Evolutionary conservation across 306 rosid species (phyloP).

Genomic region (Glycyrrhiza uralensis): DNA sequence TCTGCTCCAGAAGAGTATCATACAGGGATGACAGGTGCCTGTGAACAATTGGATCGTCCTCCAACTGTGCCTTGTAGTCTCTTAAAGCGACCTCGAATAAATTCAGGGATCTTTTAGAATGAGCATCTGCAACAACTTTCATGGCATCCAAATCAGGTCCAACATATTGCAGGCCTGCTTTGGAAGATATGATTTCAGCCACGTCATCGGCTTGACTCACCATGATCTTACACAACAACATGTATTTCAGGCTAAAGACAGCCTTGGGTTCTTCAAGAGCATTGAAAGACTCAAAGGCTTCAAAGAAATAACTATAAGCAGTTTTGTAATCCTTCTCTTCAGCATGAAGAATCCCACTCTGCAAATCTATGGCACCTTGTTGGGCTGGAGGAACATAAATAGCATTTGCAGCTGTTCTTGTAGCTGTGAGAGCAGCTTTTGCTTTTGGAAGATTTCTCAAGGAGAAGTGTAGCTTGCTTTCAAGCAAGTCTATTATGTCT

Average conservation of each 20-base stretch:
- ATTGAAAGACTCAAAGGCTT: slow-evolving; percentile 94
- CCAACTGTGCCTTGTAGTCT: slow-evolving; percentile 81
- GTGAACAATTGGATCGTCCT: slow-evolving; percentile 94
- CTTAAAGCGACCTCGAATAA: slow-evolving; percentile 78
- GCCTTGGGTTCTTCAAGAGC: slow-evolving; percentile 93
- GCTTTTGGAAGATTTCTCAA: slow-evolving; percentile 94
- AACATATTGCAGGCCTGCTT: slow-evolving; percentile 80
- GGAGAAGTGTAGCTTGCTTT: slow-evolving; percentile 89
- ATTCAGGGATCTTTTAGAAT: slow-evolving; percentile 84
- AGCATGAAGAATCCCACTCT: slow-evolving; percentile 95
- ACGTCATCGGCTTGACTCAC: slow-evolving; percentile 93
- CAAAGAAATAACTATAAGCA: slow-evolving; percentile 88
- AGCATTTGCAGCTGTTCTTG: slow-evolving; percentile 95
- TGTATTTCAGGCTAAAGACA: slow-evolving; percentile 88
- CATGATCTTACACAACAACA: slow-evolving; percentile 90
- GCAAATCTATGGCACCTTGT: slow-evolving; percentile 90
- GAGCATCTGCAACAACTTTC: slow-evolving; percentile 96
- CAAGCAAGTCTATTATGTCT: slow-evolving; percentile 86
- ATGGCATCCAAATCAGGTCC: slow-evolving; percentile 97
- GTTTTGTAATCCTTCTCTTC: slow-evolving; percentile 96
- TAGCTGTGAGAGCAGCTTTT: slow-evolving; percentile 92
- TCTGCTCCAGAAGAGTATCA: slow-evolving; percentile 87
- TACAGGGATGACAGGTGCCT: slow-evolving; percentile 89
- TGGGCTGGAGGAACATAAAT: slow-evolving; percentile 96
- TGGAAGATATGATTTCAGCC: slow-evolving; percentile 79